A percentile compares a stretch with the other conserved stretches of the same genome.
These are phyloP conservation scores for Amanita rubescens DNA, from an alignment of 768 basidiomycete species.

Conservation along the genomic window DNA sequence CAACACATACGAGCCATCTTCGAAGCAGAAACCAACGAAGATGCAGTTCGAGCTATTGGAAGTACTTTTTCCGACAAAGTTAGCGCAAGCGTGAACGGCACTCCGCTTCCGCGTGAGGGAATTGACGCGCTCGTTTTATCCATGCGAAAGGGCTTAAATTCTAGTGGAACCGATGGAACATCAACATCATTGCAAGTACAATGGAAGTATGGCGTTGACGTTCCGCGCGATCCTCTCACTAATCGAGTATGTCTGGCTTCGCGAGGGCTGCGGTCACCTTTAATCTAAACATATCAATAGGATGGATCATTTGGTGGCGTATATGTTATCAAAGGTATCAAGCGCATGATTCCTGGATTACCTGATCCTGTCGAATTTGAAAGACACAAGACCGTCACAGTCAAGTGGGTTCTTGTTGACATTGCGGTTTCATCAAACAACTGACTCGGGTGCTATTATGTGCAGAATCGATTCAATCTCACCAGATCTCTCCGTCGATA, in stretches of 20 bases:
- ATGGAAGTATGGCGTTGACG: conserved; percentile 41
- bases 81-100: conserved; percentile 37
- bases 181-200: conserved; percentile 29
- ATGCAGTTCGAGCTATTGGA: conserved; percentile 33
- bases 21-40: conserved; percentile 38
- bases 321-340: conserved; percentile 45
- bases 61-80: conserved; percentile 38
- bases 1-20: conserved; percentile 43
- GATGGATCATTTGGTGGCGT: conserved; percentile 42
- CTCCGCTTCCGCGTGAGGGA: conserved; percentile 27
- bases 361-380: conserved; percentile 29
- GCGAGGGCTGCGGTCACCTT: neutral
- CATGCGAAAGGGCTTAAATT: conserved; percentile 27
- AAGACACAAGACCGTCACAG: conserved; percentile 45
- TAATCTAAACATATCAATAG: conserved; percentile 21
- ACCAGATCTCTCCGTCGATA: conserved; percentile 22
- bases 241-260: conserved; percentile 32
- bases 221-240: conserved; percentile 28
- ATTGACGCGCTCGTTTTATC: conserved; percentile 35
- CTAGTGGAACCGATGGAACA: neutral
- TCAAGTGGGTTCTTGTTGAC: conserved; percentile 31
- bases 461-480: conserved; percentile 18
- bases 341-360: conserved; percentile 27
- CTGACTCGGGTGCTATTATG: neutral
- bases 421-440: neutral